Conservation (phyloP, 2,329 filamentous ascomycete species). For the Cladosporium colombiae region DNA sequence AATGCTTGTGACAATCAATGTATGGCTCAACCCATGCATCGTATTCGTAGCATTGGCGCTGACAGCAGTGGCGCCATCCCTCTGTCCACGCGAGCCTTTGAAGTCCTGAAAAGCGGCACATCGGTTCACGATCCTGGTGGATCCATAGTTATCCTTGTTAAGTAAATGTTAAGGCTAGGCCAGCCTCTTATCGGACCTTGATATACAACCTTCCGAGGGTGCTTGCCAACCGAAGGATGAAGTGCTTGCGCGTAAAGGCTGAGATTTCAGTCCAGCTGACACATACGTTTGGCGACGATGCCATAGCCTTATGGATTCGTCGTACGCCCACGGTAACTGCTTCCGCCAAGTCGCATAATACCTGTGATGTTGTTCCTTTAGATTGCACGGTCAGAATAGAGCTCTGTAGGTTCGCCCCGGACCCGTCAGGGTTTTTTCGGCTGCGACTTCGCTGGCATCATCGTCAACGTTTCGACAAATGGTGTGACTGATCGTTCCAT, state of each 20-base stretch:
- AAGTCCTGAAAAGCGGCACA: neutral
- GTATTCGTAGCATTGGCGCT: neutral
- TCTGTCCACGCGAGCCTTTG: neutral
- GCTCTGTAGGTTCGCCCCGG: slow-evolving; percentile 11
- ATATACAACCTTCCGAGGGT: neutral
- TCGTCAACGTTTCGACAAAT: slow-evolving; percentile 9
- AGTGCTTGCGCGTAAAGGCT: neutral
- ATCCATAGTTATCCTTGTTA: neutral
- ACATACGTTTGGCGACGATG: neutral
- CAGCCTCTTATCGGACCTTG: neutral
- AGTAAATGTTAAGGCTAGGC: neutral
- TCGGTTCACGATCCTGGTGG: neutral
- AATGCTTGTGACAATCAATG: neutral
- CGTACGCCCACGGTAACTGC: neutral
- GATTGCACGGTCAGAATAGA: neutral
- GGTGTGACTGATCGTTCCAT: neutral
- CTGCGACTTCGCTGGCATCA: slow-evolving; percentile 2
- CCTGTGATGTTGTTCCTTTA: neutral
- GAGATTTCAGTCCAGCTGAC: neutral
- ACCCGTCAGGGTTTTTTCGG: slow-evolving; percentile 5
- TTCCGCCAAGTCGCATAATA: neutral
- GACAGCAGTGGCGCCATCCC: neutral
- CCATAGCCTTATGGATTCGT: neutral
- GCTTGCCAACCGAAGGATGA: neutral
- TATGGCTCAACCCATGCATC: neutral